These are phyloP conservation scores for Verticillium dahliae DNA, from an alignment of 2,329 filamentous ascomycete species.

Conservation along the genomic window DNA sequence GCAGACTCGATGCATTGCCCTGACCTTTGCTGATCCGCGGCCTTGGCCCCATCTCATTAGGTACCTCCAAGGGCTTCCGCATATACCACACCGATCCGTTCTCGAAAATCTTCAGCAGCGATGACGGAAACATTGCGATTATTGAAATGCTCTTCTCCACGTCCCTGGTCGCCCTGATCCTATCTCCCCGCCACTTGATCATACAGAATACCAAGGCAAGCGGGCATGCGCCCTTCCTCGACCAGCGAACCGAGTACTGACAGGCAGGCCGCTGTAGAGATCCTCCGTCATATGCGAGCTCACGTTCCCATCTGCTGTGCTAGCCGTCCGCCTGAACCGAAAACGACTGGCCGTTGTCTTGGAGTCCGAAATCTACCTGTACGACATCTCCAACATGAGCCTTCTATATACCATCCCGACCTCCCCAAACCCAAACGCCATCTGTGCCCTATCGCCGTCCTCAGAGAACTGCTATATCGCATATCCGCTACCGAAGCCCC, in stretches of 20 bases:
- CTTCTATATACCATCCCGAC: slow-evolving; percentile 88
- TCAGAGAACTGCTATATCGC: slow-evolving; percentile 95
- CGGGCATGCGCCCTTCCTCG: slow-evolving; percentile 4
- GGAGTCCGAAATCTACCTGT: slow-evolving; percentile 95
- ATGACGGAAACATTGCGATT: slow-evolving; percentile 90
- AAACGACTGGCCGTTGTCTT: slow-evolving; percentile 90
- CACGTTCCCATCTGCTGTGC: slow-evolving; percentile 93
- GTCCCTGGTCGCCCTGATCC: slow-evolving; percentile 85
- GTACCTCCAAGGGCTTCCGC: slow-evolving; percentile 88
- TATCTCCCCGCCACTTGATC: slow-evolving; percentile 85
- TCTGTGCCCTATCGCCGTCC: slow-evolving; percentile 87
- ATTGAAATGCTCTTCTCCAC: slow-evolving; percentile 99
- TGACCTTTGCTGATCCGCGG: not conserved
- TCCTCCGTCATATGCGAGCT: slow-evolving; percentile 92
- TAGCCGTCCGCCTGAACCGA: slow-evolving; percentile 88
- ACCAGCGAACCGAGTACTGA: slow-evolving; percentile 8
- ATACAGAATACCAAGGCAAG: slow-evolving; percentile 95
- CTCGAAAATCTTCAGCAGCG: slow-evolving; percentile 87
- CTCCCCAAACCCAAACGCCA: slow-evolving; percentile 84
- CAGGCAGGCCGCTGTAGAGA: slow-evolving; percentile 31
- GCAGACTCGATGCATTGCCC: not conserved
- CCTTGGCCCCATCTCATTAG: slow-evolving; percentile 33
- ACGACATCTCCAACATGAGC: slow-evolving; percentile 98
- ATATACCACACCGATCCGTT: slow-evolving; percentile 98
- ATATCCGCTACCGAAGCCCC: slow-evolving; percentile 76